Evolutionary conservation across 2,329 filamentous ascomycete genomes (phyloP).

Genomic region (Emergomyces pasteurianus): DNA sequence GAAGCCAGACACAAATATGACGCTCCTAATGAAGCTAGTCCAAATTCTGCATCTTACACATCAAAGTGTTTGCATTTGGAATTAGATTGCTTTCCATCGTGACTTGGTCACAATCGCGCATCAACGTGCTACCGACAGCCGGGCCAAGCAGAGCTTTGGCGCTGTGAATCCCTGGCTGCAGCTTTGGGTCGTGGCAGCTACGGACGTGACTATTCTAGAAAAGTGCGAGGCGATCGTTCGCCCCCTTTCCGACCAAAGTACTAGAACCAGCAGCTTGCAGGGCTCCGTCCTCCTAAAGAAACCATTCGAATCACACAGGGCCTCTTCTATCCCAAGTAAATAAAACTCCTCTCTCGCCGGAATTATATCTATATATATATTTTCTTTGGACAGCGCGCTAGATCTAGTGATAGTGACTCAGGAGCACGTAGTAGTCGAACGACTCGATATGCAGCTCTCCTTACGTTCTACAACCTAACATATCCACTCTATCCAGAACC

Average conservation of each 20-base stretch:
- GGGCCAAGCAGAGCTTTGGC: constrained; percentile 3
- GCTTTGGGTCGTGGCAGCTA: constrained; percentile 11
- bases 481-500: not conserved
- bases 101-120: constrained; percentile 9
- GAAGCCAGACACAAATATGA: not conserved
- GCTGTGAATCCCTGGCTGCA: constrained; percentile 9
- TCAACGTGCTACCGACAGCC: constrained; percentile 5
- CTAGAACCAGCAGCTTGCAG: constrained; percentile 10
- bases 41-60: not conserved
- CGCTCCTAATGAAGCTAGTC: not conserved
- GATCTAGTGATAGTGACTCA: not conserved
- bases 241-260: constrained; percentile 4
- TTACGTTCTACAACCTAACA: not conserved
- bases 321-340: not conserved
- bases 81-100: constrained; percentile 13
- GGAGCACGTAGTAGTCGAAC: not conserved
- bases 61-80: not conserved
- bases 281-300: constrained; percentile 7
- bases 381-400: not conserved
- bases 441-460: not conserved
- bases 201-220: constrained; percentile 5
- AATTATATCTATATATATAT: too few species aligned
- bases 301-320: not conserved
- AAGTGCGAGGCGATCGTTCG: constrained; percentile 7
- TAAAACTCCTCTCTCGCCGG: not conserved